Percentiles rank a stretch among this genome's conserved stretches.
phyloP scores from a whole-genome alignment of 129 eudicot genomes.

The Flaveria trinervia region DNA sequence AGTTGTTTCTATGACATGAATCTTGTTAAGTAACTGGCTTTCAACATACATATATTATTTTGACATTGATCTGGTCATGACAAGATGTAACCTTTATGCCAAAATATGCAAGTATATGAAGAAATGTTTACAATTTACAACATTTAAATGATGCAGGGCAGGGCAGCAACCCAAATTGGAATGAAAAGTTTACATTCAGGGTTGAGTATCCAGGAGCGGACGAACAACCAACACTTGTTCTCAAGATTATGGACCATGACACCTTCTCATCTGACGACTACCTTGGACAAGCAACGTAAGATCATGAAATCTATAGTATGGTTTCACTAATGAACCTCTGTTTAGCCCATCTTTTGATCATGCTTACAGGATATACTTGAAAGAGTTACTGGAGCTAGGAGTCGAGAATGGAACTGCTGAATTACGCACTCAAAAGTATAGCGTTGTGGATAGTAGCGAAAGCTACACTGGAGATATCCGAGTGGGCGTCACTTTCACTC shows the following conservation, averaged over 20 bases:
- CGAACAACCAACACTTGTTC: slow-evolving; percentile 54
- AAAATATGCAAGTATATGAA: background rate
- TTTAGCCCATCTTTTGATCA: background rate
- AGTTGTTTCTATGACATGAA: background rate
- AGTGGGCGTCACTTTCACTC: slow-evolving; percentile 65
- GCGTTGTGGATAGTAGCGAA: slow-evolving; percentile 47
- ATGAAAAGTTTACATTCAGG: slow-evolving; percentile 60
- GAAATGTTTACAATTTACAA: background rate
- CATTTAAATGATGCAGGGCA: slow-evolving; percentile 47
- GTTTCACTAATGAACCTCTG: background rate
- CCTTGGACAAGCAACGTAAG: slow-evolving; percentile 76
- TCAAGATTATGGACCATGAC: slow-evolving; percentile 71
- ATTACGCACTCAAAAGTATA: slow-evolving; percentile 52
- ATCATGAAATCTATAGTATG: background rate
- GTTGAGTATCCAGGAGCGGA: slow-evolving; percentile 63
- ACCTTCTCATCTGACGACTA: slow-evolving; percentile 66
- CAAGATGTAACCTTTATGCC: background rate
- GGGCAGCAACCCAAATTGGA: slow-evolving; percentile 61
- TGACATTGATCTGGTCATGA: background rate
- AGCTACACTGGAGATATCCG: slow-evolving; percentile 65
- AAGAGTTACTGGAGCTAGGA: slow-evolving; percentile 64
- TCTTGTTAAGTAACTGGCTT: background rate
- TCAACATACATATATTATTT: background rate
- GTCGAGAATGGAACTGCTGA: slow-evolving; percentile 66
- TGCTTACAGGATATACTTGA: slow-evolving; percentile 61